Evolutionary conservation across 2,329 filamentous ascomycete genomes (phyloP).

Genomic region (Alternaria sp.): DNA sequence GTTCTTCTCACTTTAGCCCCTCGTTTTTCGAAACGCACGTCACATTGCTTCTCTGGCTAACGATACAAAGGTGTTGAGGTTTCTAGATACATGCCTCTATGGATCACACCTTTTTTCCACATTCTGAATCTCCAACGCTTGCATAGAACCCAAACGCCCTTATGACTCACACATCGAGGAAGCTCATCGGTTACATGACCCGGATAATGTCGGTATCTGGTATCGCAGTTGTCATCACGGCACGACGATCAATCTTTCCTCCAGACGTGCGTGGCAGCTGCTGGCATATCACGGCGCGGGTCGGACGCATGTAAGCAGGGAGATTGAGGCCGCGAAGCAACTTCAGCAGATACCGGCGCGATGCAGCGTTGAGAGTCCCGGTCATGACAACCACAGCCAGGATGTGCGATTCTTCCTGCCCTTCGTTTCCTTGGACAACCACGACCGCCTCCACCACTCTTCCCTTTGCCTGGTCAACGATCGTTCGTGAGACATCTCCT

Average conservation of each 20-base stretch:
- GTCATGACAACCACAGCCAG: background rate
- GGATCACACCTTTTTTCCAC: background rate
- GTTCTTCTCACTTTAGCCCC: conserved; percentile 4
- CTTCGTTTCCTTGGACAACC: background rate
- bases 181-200: background rate
- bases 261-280: background rate
- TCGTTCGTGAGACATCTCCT: background rate
- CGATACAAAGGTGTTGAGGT: conserved; percentile 5
- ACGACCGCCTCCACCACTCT: background rate
- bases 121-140: background rate
- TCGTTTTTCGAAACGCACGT: conserved; percentile 15
- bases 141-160: too few species aligned
- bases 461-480: background rate
- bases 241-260: background rate
- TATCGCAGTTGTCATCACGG: background rate
- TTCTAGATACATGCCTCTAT: background rate
- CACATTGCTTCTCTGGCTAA: conserved; percentile 16
- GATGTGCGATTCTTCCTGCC: background rate
- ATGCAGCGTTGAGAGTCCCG: background rate
- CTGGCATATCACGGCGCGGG: background rate
- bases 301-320: conserved; percentile 1
- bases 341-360: background rate
- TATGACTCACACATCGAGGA: background rate
- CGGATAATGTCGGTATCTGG: background rate
- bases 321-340: background rate